Evolutionary conservation across 805 yeast genomes (phyloP).

Genomic region (Priceomyces fermenticarens): DNA sequence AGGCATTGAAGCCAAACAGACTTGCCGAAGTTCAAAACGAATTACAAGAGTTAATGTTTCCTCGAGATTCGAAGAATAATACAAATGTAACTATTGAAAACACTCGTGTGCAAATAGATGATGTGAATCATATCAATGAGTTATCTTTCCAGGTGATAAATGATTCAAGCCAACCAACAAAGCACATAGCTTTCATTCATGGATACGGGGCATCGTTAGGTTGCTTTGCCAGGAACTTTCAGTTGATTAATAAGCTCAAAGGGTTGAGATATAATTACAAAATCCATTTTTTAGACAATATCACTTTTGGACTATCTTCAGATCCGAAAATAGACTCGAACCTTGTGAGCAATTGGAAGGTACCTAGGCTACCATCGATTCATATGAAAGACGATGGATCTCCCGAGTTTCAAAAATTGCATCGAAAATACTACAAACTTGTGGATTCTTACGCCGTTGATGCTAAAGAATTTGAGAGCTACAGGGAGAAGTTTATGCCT

Average conservation of each 20-base stretch:
- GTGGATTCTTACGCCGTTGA: constrained; percentile 31
- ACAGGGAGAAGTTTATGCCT: constrained; percentile 33
- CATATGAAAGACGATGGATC: constrained; percentile 24
- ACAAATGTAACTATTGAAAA: constrained; percentile 15
- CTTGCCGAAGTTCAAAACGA: constrained; percentile 31
- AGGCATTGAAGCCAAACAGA: constrained; percentile 20
- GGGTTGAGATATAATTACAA: constrained; percentile 35
- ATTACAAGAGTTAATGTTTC: constrained; percentile 33
- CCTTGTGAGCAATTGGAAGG: constrained; percentile 17
- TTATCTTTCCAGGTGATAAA: constrained; percentile 29
- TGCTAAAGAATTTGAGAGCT: constrained; percentile 23
- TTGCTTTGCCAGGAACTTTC: constrained; percentile 54
- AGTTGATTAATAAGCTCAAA: constrained; percentile 30
- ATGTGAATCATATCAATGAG: constrained; percentile 31
- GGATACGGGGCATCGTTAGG: constrained; percentile 59
- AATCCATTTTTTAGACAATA: constrained; percentile 48
- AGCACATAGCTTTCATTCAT: constrained; percentile 50
- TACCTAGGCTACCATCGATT: constrained; percentile 19
- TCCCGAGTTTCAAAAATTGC: constrained; percentile 23
- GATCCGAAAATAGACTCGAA: constrained; percentile 33
- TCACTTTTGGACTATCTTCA: constrained; percentile 52
- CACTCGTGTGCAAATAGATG: constrained; percentile 20
- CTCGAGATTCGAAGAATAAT: constrained; percentile 19
- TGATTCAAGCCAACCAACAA: constrained; percentile 19
- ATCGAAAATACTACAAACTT: constrained; percentile 39